Base-by-base conservation (phyloP, 768 basidiomycete species). In the Baorangia bicolor region DNA sequence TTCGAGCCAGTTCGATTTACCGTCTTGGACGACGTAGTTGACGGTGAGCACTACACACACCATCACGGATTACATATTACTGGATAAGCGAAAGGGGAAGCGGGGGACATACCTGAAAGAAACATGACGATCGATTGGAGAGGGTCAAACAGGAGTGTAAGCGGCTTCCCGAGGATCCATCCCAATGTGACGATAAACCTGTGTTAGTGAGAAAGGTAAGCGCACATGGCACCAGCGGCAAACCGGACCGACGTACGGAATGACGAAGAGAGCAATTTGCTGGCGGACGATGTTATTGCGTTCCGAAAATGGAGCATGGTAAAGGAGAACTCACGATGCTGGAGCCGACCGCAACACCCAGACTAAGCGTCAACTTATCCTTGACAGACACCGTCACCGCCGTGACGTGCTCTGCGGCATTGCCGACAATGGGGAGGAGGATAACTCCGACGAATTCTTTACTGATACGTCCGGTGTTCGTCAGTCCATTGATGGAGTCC, bases 1-100 rank as follows among this genome's bases (percentile, higher is more conserved):
- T 71, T 96, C 94, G n/a, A 97, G 77, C 86, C 94, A 97, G 69
- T 95, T 96, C 28, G 87, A 90, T 66, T 85, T 89, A 13, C 93
- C 93, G 62, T 97, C 95, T 46, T 84, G 81, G 6, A 95, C 82
- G 21, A 88, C 86, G 64, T 90, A 92, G 65, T 89, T 91, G 71
- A 96, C 91, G 4, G 90, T 90, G 61, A 92, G 75, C 14, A 92
- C 87, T 87, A 54, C 3, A 39, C n/a, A 23, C 5, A n/a, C 12
- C n/a, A 18, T 43, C 33, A 11, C 5, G 9, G 2, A 33, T 56
- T 50, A 44, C 11, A 14, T 4, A 40, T 53, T 12, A 6, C 27
- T 7, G 9, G 28, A 35, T 14, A 12, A 2, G 20, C 2, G 8
- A 2, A 30, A 21, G 67, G 49, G 56, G 2, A 1, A 21, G 67